phyloP scores from a whole-genome alignment of 2,329 filamentous ascomycete species.

The Pestalotiopsis sp. region DNA sequence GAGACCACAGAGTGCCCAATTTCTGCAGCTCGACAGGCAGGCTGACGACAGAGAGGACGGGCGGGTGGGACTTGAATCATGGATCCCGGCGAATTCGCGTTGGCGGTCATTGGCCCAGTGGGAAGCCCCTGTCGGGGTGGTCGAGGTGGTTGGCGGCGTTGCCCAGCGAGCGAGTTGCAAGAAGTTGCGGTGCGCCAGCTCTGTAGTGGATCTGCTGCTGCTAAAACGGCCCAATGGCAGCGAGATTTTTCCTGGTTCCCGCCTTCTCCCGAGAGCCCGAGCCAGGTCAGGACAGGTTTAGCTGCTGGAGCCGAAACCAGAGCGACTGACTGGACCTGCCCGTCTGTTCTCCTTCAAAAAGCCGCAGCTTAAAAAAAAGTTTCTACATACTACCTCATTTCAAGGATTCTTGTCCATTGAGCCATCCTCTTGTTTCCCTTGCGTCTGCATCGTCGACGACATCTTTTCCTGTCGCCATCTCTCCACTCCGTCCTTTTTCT shows the following conservation, averaged over 20 bases:
- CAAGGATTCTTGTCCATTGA: conserved; percentile 18
- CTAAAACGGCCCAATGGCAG: conserved; percentile 1
- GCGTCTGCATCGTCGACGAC: conserved; percentile 16
- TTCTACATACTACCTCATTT: not conserved
- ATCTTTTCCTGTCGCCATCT: conserved; percentile 17
- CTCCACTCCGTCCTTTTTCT: conserved; percentile 27
- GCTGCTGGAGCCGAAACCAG: not conserved
- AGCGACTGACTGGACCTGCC: conserved; percentile 20
- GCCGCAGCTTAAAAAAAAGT: conserved; percentile 20
- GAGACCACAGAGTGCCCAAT: not conserved
- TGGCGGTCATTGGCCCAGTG: not conserved
- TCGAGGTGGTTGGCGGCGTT: conserved; percentile 4
- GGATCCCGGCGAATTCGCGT: conserved; percentile 4
- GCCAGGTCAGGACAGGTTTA: conserved; percentile 9
- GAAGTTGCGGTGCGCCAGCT: not conserved
- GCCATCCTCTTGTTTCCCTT: conserved; percentile 15
- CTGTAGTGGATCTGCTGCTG: not conserved
- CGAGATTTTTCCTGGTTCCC: conserved; percentile 7
- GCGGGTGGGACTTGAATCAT: not conserved
- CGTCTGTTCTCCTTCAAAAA: conserved; percentile 23
- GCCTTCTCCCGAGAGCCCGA: conserved; percentile 13
- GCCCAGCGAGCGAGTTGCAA: not conserved
- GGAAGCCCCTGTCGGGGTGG: not conserved
- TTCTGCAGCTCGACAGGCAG: not conserved
- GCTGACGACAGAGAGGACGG: not conserved